These are phyloP conservation scores for Globisporangium nunn DNA, from an alignment of 352 stramenopile genomes.

Conservation along the genomic window DNA sequence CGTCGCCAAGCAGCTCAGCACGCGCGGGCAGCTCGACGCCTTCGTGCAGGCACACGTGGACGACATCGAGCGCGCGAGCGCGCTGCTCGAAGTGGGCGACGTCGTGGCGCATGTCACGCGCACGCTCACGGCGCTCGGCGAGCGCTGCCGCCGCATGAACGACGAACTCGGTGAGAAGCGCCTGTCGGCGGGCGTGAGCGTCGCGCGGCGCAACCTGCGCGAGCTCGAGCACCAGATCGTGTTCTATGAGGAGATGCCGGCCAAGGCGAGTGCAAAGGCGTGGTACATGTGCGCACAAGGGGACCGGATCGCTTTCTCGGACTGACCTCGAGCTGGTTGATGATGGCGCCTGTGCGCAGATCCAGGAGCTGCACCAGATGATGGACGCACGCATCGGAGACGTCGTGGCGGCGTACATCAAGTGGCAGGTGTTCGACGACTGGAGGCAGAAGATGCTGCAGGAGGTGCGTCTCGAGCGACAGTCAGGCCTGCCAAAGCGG, in stretches of 20 bases:
- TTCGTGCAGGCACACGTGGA: conserved; percentile 78
- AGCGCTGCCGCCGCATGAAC: conserved; percentile 74
- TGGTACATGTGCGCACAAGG: background rate
- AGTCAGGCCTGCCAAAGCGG: background rate
- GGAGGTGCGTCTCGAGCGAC: conserved; percentile 29
- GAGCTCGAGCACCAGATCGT: conserved; percentile 77
- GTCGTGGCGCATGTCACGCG: conserved; percentile 53
- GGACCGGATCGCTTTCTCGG: too few relatives aligned
- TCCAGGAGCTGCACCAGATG: conserved; percentile 35
- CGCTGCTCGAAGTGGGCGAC: conserved; percentile 62
- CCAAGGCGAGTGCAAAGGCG: conserved; percentile 24
- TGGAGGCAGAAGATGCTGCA: conserved; percentile 79
- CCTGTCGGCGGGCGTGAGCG: conserved; percentile 68
- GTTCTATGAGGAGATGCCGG: conserved; percentile 73
- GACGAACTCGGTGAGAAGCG: conserved; percentile 81
- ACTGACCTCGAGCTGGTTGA: background rate
- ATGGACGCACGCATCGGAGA: conserved; percentile 43
- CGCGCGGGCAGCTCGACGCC: conserved; percentile 58
- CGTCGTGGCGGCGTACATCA: conserved; percentile 55
- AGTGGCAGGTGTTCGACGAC: conserved; percentile 71
- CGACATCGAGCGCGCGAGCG: conserved; percentile 76
- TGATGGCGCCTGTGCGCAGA: conserved; percentile 4
- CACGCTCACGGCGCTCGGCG: conserved; percentile 45
- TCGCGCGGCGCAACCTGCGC: conserved; percentile 72
- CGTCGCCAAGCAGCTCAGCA: conserved; percentile 59